phyloP scores from a whole-genome alignment of 2,329 filamentous ascomycete genomes.

The Zasmidium angulare region DNA sequence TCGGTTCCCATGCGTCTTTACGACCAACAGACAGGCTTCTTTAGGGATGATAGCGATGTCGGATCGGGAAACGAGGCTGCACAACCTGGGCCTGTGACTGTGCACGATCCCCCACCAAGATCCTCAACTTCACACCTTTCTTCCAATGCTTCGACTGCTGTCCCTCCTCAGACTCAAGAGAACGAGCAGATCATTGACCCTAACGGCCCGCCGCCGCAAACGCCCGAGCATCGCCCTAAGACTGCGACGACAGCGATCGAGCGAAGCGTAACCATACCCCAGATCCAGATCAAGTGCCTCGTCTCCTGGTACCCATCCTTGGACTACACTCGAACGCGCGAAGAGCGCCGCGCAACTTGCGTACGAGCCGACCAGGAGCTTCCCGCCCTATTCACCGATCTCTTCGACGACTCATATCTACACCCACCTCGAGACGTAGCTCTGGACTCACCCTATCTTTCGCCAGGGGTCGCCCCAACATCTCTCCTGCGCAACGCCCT shows the following conservation, averaged over 20 bases:
- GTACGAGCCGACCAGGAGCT: slow-evolving; percentile 53
- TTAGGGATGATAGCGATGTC: slow-evolving; percentile 14
- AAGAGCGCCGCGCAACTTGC: slow-evolving; percentile 57
- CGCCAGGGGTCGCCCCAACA: slow-evolving; percentile 56
- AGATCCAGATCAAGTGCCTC: slow-evolving; percentile 54
- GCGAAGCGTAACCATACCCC: slow-evolving; percentile 13
- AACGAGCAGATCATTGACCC: slow-evolving; percentile 9
- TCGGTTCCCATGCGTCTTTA: slow-evolving; percentile 61
- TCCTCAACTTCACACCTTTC: slow-evolving; percentile 12
- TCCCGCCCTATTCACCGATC: slow-evolving; percentile 51
- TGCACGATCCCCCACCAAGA: background rate
- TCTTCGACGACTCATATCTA: slow-evolving; percentile 54
- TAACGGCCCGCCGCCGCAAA: slow-evolving; percentile 13
- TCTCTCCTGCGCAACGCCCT: slow-evolving; percentile 54
- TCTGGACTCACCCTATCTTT: slow-evolving; percentile 59
- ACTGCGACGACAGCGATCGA: slow-evolving; percentile 10
- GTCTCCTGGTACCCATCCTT: slow-evolving; percentile 64
- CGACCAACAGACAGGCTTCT: slow-evolving; percentile 43
- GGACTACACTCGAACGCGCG: slow-evolving; percentile 62
- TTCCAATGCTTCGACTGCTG: slow-evolving; percentile 20
- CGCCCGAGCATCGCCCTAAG: slow-evolving; percentile 8
- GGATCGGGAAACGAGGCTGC: background rate
- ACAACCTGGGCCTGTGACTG: background rate
- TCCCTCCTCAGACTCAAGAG: slow-evolving; percentile 13
- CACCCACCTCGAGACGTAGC: slow-evolving; percentile 44